Evolutionary conservation across 176 grass and related monocot genomes (phyloP).

Genomic region (Aegilops speltoides): DNA sequence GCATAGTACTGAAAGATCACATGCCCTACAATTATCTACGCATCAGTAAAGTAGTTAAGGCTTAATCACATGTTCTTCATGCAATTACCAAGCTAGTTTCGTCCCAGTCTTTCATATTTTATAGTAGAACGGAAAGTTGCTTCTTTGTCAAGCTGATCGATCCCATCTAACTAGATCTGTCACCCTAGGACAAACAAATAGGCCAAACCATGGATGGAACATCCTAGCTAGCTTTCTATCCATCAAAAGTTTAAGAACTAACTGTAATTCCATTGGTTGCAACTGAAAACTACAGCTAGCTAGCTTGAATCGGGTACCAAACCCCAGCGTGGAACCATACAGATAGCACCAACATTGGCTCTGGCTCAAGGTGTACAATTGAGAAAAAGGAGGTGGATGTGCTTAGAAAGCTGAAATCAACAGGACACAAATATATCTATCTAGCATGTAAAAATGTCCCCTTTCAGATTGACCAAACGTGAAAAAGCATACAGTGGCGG

Average conservation of each 20-base stretch:
- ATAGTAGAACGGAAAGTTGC: conserved; percentile 1
- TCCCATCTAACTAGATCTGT: conserved; percentile 33
- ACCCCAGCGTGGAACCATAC: neutral
- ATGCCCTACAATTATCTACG: neutral
- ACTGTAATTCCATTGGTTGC: neutral
- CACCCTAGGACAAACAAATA: conserved; percentile 41
- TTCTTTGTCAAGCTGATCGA: conserved; percentile 15
- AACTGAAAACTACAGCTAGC: neutral
- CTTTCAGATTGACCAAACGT: neutral
- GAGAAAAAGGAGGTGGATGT: neutral
- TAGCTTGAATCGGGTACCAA: neutral
- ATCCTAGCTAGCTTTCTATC: neutral
- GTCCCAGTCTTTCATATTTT: neutral
- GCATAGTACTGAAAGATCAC: neutral
- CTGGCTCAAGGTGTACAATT: neutral
- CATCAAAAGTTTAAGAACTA: conserved; percentile 2
- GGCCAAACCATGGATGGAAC: conserved; percentile 26
- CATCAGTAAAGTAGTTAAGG: neutral
- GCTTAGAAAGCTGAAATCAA: neutral
- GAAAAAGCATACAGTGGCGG: neutral
- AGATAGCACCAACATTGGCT: neutral
- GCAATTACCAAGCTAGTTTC: conserved; percentile 6
- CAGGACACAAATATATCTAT: neutral
- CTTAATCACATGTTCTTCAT: conserved; percentile 7
- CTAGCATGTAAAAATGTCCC: neutral